These are phyloP conservation scores for Ascoidea tarda DNA, from an alignment of 805 yeast species.

Conservation along the genomic window DNA sequence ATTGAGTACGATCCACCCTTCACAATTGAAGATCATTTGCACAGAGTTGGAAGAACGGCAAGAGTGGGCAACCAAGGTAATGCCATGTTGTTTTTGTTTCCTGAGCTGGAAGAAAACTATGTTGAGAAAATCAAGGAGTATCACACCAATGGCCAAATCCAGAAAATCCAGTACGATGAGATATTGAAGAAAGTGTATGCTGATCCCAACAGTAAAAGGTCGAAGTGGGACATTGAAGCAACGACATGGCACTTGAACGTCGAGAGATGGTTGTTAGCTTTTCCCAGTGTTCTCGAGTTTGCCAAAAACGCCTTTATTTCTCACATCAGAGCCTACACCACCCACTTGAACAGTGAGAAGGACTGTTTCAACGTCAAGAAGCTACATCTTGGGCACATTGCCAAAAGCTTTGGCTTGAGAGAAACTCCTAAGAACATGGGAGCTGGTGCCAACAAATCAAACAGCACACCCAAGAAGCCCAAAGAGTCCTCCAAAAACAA, in stretches of 20 bases:
- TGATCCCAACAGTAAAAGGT: conserved; percentile 22
- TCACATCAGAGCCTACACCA: conserved; percentile 90
- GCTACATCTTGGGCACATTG: conserved; percentile 90
- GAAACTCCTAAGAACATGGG: conserved; percentile 85
- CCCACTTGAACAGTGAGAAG: conserved; percentile 77
- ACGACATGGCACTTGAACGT: conserved; percentile 91
- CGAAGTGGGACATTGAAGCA: conserved; percentile 83
- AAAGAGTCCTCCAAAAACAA: conserved; percentile 60
- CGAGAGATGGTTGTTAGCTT: conserved; percentile 79
- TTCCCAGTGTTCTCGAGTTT: conserved; percentile 36
- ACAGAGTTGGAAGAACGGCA: conserved; percentile 95
- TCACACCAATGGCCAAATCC: conserved; percentile 40
- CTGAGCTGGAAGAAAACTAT: conserved; percentile 83
- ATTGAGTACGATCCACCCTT: conserved; percentile 94
- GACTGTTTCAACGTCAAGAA: conserved; percentile 66
- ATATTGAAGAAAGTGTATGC: conserved; percentile 11
- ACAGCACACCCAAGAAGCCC: conserved; percentile 19
- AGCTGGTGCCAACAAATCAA: conserved; percentile 12
- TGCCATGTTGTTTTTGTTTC: conserved; percentile 67
- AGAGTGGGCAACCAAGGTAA: conserved; percentile 86
- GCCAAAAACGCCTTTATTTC: conserved; percentile 79
- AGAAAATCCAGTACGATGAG: conserved; percentile 33
- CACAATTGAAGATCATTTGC: conserved; percentile 86
- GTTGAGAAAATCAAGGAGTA: conserved; percentile 42
- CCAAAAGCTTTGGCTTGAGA: conserved; percentile 87